These are phyloP conservation scores for Lactarius vividus DNA, from an alignment of 768 basidiomycete genomes.

Conservation along the genomic window DNA sequence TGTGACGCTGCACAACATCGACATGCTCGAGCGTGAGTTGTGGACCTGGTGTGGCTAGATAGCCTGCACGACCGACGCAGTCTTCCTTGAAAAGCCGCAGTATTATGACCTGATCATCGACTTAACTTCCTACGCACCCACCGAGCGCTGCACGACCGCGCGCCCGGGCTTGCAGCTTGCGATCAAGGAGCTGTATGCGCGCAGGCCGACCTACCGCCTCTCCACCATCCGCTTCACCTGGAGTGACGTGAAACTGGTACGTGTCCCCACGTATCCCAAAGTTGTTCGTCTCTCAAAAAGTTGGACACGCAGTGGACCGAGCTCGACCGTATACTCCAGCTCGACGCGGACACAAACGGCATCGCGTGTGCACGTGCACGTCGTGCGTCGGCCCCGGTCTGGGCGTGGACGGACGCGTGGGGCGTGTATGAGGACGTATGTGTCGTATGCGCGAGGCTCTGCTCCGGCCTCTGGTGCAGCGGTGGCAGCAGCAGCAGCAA, in stretches of 20 bases:
- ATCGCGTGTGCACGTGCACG: not conserved
- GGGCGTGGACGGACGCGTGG: conserved; percentile 65
- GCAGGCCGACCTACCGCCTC: too few relatives aligned
- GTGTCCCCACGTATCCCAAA: too few relatives aligned
- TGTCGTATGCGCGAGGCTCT: conserved; percentile 71
- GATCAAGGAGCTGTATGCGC: conserved; percentile 43
- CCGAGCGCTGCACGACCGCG: conserved; percentile 50
- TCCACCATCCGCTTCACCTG: too few relatives aligned
- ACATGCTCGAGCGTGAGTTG: conserved; percentile 55
- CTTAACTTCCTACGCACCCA: conserved; percentile 60
- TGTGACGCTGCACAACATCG: conserved; percentile 73
- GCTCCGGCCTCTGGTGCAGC: conserved; percentile 68
- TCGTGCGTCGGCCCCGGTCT: too few relatives aligned
- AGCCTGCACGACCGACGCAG: conserved; percentile 83
- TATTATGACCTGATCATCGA: conserved; percentile 86
- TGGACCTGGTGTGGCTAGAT: conserved; percentile 74
- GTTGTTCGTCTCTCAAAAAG: too few relatives aligned
- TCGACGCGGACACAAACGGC: conserved; percentile 39
- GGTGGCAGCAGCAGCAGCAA: too few relatives aligned
- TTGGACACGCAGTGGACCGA: too few relatives aligned
- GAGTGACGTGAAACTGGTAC: too few relatives aligned
- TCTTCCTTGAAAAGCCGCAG: conserved; percentile 77
- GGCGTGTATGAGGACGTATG: conserved; percentile 83
- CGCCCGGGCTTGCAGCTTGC: conserved; percentile 65
- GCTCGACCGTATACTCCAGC: too few relatives aligned